Evolutionary conservation across 1,284 basidiomycete species (phyloP).

Genomic region (Cutaneotrichosporon spelunceum): DNA sequence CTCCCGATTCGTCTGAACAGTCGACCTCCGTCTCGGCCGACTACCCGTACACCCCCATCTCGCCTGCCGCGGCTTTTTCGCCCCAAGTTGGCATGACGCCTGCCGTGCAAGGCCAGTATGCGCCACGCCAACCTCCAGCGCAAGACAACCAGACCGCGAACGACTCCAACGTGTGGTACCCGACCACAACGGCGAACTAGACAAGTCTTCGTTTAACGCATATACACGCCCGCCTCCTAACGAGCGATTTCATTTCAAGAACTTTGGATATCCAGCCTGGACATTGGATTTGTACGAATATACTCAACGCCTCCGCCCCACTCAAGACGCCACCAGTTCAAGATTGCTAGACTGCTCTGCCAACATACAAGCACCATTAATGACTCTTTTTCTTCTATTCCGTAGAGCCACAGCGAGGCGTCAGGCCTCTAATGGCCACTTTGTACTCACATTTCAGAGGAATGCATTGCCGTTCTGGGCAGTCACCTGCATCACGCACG

Average conservation of each 20-base stretch:
- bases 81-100: slow-evolving; percentile 7
- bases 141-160: slow-evolving; percentile 1
- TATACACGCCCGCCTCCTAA: neutral
- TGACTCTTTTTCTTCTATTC: neutral
- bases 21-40: slow-evolving; percentile 13
- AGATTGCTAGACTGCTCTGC: neutral
- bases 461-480: neutral
- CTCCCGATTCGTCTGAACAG: slow-evolving; percentile 15
- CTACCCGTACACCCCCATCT: slow-evolving; percentile 26
- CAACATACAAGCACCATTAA: neutral
- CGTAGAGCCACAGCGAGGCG: neutral
- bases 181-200: slow-evolving; percentile 4
- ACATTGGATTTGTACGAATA: slow-evolving; percentile 6
- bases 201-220: slow-evolving; percentile 4
- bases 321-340: neutral
- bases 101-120: slow-evolving; percentile 4
- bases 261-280: slow-evolving; percentile 6
- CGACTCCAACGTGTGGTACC: slow-evolving; percentile 8
- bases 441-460: neutral
- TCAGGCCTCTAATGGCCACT: neutral
- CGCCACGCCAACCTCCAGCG: slow-evolving; percentile 2
- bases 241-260: slow-evolving; percentile 1
- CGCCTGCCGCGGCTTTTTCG: slow-evolving; percentile 18
- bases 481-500: neutral
- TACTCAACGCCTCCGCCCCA: neutral